A percentile compares a stretch with the other conserved stretches of the same genome.
phyloP scores from a whole-genome alignment of 2,329 filamentous ascomycete genomes.

The Fonsecaea multimorphosa region DNA sequence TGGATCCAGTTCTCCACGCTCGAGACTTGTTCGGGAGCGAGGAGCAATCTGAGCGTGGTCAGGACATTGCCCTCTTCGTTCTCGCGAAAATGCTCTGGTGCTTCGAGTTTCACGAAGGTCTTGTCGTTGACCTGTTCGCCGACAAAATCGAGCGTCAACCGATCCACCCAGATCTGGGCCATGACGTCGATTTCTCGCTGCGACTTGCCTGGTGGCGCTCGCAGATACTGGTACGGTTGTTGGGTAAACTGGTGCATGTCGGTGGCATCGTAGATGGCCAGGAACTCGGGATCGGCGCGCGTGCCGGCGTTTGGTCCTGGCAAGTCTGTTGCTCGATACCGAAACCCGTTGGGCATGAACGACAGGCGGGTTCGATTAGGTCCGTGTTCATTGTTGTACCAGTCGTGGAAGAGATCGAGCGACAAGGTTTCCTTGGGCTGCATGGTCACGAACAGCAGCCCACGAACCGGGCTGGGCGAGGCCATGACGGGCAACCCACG shows the following conservation, averaged over 20 bases:
- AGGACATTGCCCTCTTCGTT: constrained; percentile 67
- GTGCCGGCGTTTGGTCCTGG: constrained; percentile 21
- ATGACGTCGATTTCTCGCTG: constrained; percentile 67
- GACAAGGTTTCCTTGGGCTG: constrained; percentile 59
- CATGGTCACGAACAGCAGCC: constrained; percentile 86
- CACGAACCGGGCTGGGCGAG: constrained; percentile 52
- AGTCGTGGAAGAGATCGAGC: constrained; percentile 73
- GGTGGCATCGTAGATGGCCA: constrained; percentile 47
- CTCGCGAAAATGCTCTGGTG: constrained; percentile 65
- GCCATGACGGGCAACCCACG: constrained; percentile 8
- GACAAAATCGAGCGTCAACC: constrained; percentile 73
- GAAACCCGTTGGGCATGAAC: constrained; percentile 76
- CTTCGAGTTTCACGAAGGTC: constrained; percentile 56
- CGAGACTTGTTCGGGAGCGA: constrained; percentile 43
- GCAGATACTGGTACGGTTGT: constrained; percentile 67
- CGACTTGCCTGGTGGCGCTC: constrained; percentile 58
- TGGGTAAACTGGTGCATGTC: constrained; percentile 74
- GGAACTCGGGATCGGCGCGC: constrained; percentile 50
- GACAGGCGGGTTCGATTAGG: constrained; percentile 78
- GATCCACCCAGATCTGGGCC: constrained; percentile 70
- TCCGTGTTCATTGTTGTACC: constrained; percentile 94
- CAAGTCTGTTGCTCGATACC: constrained; percentile 73
- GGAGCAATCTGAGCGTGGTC: constrained; percentile 65
- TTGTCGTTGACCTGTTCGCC: constrained; percentile 59
- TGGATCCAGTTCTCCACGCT: constrained; percentile 11